Evolutionary conservation across 2,329 filamentous ascomycete genomes (phyloP).

Genomic region (Alternaria brassicae): DNA sequence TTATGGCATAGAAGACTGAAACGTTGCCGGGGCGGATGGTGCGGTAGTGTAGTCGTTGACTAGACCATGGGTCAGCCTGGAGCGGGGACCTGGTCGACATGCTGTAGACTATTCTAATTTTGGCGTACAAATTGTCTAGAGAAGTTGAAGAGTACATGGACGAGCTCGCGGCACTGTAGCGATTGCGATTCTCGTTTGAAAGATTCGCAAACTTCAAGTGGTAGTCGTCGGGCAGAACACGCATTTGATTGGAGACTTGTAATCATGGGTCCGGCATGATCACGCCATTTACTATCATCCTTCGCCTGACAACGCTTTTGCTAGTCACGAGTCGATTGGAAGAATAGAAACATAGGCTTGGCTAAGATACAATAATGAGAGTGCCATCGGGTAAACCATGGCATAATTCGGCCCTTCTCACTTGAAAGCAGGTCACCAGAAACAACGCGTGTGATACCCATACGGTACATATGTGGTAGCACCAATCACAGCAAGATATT

Average conservation of each 20-base stretch:
- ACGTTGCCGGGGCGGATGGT: slow-evolving; percentile 33
- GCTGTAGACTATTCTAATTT: neutral
- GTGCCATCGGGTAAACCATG: no score
- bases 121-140: neutral
- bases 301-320: neutral
- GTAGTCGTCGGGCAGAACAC: neutral
- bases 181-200: rapidly evolving
- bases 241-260: neutral
- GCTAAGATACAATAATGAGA: neutral
- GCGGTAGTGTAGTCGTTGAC: slow-evolving; percentile 34
- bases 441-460: neutral
- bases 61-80: slow-evolving; percentile 4
- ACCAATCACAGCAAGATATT: neutral
- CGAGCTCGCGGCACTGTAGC: neutral
- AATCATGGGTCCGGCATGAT: neutral
- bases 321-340: neutral
- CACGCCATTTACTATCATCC: neutral
- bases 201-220: neutral
- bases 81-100: neutral
- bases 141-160: neutral
- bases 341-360: neutral
- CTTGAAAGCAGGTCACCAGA: neutral
- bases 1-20: slow-evolving; percentile 34
- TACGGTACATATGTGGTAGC: neutral
- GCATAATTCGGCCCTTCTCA: neutral